These are phyloP conservation scores for Penicillium angulare DNA, from an alignment of 495 filamentous ascomycete genomes.

Conservation along the genomic window DNA sequence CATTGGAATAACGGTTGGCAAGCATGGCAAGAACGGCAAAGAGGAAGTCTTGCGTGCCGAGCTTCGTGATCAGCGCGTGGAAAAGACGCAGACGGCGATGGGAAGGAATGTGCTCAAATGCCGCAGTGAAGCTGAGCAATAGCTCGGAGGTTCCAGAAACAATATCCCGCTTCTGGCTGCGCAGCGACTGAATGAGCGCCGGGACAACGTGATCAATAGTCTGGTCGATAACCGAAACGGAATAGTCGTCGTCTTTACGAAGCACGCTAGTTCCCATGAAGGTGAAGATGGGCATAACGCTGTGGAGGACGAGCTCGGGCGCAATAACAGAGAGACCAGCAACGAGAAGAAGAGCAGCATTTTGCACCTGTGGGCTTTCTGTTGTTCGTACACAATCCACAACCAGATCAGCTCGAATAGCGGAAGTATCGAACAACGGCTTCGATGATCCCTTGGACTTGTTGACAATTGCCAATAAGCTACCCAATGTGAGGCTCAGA, in stretches of 20 bases:
- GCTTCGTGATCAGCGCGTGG: conserved; percentile 69
- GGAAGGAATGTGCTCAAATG: conserved; percentile 89
- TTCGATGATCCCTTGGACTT: conserved; percentile 59
- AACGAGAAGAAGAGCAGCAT: conserved; percentile 84
- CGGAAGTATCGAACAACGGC: conserved; percentile 66
- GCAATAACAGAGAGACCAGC: conserved; percentile 77
- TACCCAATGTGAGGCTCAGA: conserved; percentile 72
- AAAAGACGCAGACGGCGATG: conserved; percentile 81
- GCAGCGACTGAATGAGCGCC: conserved; percentile 80
- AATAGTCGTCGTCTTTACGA: conserved; percentile 90
- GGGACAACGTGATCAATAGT: conserved; percentile 90
- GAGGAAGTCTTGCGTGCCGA: conserved; percentile 76
- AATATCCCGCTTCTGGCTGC: conserved; percentile 71
- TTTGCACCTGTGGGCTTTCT: conserved; percentile 85
- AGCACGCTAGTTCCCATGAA: conserved; percentile 91
- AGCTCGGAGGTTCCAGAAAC: conserved; percentile 80
- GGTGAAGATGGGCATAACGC: conserved; percentile 98
- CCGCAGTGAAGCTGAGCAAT: conserved; percentile 85
- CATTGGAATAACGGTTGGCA: conserved; percentile 41
- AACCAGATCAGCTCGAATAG: conserved; percentile 80
- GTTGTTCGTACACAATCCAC: conserved; percentile 90
- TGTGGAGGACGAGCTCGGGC: conserved; percentile 87
- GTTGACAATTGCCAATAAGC: conserved; percentile 75
- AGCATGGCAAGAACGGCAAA: conserved; percentile 50
- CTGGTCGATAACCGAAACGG: conserved; percentile 80